Evolutionary conservation across 257 asterid species (phyloP).

Genomic region (Penstemon davidsonii): DNA sequence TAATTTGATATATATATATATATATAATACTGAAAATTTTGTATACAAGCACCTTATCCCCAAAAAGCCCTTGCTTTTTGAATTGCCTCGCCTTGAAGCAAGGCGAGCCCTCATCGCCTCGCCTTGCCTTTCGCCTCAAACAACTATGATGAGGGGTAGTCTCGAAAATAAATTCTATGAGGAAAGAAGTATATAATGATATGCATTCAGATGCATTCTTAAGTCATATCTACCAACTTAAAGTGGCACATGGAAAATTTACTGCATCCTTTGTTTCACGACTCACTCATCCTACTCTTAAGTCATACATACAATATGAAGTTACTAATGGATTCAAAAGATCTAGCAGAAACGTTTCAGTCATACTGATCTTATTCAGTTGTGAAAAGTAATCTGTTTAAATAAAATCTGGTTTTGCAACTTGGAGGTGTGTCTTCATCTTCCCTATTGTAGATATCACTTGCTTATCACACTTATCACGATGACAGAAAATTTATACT

Average conservation of each 20-base stretch:
- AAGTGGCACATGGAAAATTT: background rate
- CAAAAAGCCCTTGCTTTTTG: no score
- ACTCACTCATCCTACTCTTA: background rate
- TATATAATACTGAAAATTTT: no score
- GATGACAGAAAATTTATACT: conserved; percentile 18
- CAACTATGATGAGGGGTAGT: background rate
- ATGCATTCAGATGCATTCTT: background rate
- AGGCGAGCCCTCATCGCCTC: no score
- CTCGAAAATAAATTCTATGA: conserved; percentile 1
- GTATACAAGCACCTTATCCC: no score
- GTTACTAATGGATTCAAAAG: no score
- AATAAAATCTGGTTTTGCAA: conserved; percentile 2
- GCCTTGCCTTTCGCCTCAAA: no score
- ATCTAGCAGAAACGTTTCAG: no score
- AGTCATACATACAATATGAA: no score
- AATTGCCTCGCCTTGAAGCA: no score
- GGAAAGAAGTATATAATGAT: background rate
- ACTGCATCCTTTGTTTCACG: background rate
- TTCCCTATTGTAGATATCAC: background rate
- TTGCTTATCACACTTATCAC: background rate
- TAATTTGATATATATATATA: no score
- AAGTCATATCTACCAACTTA: conserved; percentile 1
- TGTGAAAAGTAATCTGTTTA: background rate
- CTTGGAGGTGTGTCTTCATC: conserved; percentile 14
- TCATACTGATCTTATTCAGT: background rate